Base-by-base conservation (phyloP, 139 green algal species). In the Marvania coccoides region DNA sequence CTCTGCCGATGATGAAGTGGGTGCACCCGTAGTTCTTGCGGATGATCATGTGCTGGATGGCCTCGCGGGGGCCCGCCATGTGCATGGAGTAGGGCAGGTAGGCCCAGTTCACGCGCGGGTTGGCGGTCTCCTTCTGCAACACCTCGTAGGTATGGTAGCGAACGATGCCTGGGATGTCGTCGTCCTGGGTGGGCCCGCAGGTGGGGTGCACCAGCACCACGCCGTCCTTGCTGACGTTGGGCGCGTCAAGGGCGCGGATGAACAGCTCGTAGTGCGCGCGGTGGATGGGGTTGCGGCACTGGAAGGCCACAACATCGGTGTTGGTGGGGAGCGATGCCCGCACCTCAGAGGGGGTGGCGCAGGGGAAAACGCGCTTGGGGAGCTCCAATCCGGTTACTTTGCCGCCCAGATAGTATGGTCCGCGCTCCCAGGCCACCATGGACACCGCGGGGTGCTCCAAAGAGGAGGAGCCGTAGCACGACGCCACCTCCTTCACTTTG, bases 31-130 rank as follows among this genome's bases (percentile, higher is more conserved):
- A 96, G 83, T 96, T 96, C 70, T 94, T 94, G 67, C 90, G 83
- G 70, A 96, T 90, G 71, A 96, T 84, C 88, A 96, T 97, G 82
- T 96, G 90, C 79, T 95, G 90, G 70, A 96, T 93, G 58, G 90
- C 90, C 76, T 96, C 90, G 6, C 90, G 76, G 12, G 90, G 90
- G 7, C 90, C 90, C 0, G 89, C 90, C 90, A 96, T 96, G 80
- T 96, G 90, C 90, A 96, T 96, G 69, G 82, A 90, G 81, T 96
- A 96, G 54, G 90, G 90, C 75, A 96, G 85, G 81, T 95, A 95
- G 6, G 89, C 89, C 89, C 89, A 97, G 31, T 78, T 73, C 66
- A 96, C 88, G 53, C 51, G 35, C 5, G 85, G 80, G 79, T 97
- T 84, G 36, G 69, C 58, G 26, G 90, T 63, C 80, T 97, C 90